Evolutionary conservation across 768 basidiomycete species (phyloP), one percentile per base, ranked within the genome.

Genomic region (Boletus vinaceobasis): DNA sequence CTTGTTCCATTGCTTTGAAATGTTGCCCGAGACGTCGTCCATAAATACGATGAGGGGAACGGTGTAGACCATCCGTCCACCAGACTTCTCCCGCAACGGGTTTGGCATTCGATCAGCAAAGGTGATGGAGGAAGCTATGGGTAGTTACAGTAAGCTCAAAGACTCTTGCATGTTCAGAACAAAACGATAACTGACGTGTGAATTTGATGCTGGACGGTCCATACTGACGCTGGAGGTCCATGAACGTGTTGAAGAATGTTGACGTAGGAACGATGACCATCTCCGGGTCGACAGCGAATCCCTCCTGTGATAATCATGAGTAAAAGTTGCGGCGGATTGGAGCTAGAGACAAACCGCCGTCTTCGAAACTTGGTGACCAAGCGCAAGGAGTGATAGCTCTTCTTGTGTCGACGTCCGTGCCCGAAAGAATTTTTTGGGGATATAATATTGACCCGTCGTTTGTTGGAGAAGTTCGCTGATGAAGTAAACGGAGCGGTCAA

Each of bases 381-480:
- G 19, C 3, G 51, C 51, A 17, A 59, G n/a, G 7, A 56, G 2
- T 1, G 27, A 23, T 0, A 15, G 43, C 35, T 19, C 37, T 45
- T 17, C 19, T 2, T 49, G 8, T 7, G 7, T 31, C 6, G 44
- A 38, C n/a, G 29, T 29, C 15, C 33, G 1, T 36, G 51, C 53
- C 17, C 53, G 51, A 15, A 65, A 65, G 10, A 61, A 56, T 1
- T 48, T 32, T 10, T 54, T 54, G 0, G 56, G 56, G 3, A 65
- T 56, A 14, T 64, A 65, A 10, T 58, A 64, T 0, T 52, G 36
- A 10, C 44, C 32, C 3, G 43, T 33, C 0, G 3, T 17, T 10
- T 53, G 36, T 13, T 53, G 49, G 2, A 65, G 50, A 1, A 73
- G 52, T 46, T 70, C 60, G 9, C 68, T 36, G 1, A 68, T 43